phyloP scores from a whole-genome alignment of 306 rosid species.

The Luffa aegyptiaca region DNA sequence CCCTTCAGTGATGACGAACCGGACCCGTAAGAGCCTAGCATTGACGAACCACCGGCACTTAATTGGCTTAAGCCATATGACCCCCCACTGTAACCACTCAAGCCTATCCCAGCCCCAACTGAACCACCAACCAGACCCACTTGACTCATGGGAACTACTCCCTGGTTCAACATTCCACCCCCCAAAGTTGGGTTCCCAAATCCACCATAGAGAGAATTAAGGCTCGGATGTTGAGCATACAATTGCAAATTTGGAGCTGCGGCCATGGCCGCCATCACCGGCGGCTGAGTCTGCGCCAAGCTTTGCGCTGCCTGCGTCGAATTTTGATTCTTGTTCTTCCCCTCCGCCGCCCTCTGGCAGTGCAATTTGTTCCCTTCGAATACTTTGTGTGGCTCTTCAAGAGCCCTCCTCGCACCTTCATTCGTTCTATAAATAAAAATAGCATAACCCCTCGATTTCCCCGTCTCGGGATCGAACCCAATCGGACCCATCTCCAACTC shows the following conservation, averaged over 20 bases:
- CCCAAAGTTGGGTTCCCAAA: constrained; percentile 11
- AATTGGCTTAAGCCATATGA: constrained; percentile 16
- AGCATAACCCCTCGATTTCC: constrained; percentile 32
- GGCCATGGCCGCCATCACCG: constrained; percentile 9
- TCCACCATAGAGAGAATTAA: constrained; percentile 18
- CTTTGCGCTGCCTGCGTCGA: constrained; percentile 5
- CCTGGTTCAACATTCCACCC: constrained; percentile 20
- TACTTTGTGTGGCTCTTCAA: constrained; percentile 28
- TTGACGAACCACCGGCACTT: constrained; percentile 2
- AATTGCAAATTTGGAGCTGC: constrained; percentile 21
- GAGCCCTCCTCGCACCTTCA: constrained; percentile 28
- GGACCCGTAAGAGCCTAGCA: constrained; percentile 11
- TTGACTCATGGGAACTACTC: constrained; percentile 21
- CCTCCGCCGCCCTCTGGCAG: constrained; percentile 34
- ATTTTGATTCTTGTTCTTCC: constrained; percentile 21
- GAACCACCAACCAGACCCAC: constrained; percentile 19
- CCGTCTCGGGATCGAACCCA: constrained; percentile 29
- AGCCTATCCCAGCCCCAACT: constrained; percentile 18
- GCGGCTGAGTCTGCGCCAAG: constrained; percentile 12
- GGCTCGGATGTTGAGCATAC: constrained; percentile 19
- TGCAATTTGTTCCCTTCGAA: constrained; percentile 34
- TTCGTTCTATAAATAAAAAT: constrained; percentile 22
- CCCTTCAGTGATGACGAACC: constrained; percentile 15
- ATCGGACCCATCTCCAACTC: constrained; percentile 34
- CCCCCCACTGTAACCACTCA: constrained; percentile 7